A percentile compares a stretch with the other conserved stretches of the same genome.
phyloP scores from a whole-genome alignment of 1,284 basidiomycete genomes.

The Trametes hirsuta region DNA sequence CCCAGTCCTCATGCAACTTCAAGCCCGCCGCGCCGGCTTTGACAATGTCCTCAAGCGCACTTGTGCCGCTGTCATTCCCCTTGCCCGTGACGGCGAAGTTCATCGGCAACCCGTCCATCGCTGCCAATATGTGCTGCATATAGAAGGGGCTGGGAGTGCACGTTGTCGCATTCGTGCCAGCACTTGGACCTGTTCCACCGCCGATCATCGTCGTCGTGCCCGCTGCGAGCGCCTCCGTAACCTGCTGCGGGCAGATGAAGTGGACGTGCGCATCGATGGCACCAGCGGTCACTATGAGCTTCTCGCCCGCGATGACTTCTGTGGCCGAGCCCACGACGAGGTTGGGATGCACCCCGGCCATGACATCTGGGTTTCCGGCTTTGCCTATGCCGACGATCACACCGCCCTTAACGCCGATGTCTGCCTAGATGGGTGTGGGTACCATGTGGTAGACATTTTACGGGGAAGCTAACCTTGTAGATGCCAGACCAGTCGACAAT shows the following conservation, averaged over 20 bases:
- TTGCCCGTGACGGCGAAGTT: conserved; percentile 95
- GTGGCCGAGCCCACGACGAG: conserved; percentile 88
- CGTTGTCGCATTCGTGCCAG: conserved; percentile 92
- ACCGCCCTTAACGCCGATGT: conserved; percentile 92
- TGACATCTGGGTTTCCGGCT: conserved; percentile 95
- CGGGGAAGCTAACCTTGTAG: conserved; percentile 70
- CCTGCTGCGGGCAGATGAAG: conserved; percentile 94
- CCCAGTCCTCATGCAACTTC: conserved; percentile 99
- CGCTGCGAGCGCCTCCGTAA: conserved; percentile 69
- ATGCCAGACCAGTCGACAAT: conserved; percentile 96
- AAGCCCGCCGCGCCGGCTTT: conserved; percentile 88
- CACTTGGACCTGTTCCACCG: conserved; percentile 92
- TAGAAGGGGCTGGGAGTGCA: conserved; percentile 92
- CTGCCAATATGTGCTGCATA: conserved; percentile 85
- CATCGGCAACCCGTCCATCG: conserved; percentile 88
- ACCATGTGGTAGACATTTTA: not conserved
- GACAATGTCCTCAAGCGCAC: conserved; percentile 81
- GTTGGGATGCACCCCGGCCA: conserved; percentile 77
- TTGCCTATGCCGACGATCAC: conserved; percentile 91
- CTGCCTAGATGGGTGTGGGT: conserved; percentile 65
- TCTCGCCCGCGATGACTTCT: conserved; percentile 95
- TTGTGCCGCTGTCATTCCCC: conserved; percentile 87
- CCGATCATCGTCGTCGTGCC: conserved; percentile 90
- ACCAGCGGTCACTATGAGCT: conserved; percentile 92
- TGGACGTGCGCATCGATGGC: conserved; percentile 92